Percentiles rank a stretch among this genome's conserved stretches.
These are phyloP conservation scores for Elongisporangium undulatum DNA, from an alignment of 352 stramenopile species.

Conservation along the genomic window DNA sequence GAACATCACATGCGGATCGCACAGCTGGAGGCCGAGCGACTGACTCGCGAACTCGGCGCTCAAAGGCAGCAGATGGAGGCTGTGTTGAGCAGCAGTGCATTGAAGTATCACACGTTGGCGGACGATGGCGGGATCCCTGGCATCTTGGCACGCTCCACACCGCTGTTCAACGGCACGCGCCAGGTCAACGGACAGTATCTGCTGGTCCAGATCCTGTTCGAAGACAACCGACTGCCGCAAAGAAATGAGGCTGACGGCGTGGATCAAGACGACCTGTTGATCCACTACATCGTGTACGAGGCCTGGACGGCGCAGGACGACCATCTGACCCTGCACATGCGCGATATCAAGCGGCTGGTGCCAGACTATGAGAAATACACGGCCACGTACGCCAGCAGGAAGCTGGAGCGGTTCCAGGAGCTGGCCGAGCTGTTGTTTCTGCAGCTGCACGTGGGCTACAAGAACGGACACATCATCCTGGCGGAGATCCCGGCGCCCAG, in stretches of 20 bases:
- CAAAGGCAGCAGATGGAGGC: constrained; percentile 43
- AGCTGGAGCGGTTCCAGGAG: constrained; percentile 28
- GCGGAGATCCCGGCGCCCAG: constrained; percentile 21
- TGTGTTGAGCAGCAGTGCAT: constrained; percentile 37
- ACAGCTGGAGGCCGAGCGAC: constrained; percentile 33
- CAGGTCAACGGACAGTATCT: constrained; percentile 38
- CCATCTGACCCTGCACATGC: constrained; percentile 42
- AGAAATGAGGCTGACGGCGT: background rate
- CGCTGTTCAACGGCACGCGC: constrained; percentile 34
- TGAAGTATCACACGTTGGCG: constrained; percentile 49
- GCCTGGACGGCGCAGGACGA: constrained; percentile 29
- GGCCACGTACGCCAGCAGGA: constrained; percentile 14
- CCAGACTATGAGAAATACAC: constrained; percentile 35
- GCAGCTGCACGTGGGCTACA: constrained; percentile 53
- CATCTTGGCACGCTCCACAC: constrained; percentile 39
- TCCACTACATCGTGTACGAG: background rate
- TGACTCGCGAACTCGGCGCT: constrained; percentile 25
- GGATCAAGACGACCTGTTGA: background rate
- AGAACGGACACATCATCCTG: constrained; percentile 63
- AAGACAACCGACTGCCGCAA: constrained; percentile 25
- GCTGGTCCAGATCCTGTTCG: constrained; percentile 58
- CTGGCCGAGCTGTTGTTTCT: constrained; percentile 42
- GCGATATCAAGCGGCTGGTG: constrained; percentile 36
- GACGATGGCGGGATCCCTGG: constrained; percentile 39
- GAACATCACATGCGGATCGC: constrained; percentile 53